phyloP scores from a whole-genome alignment of 2,329 filamentous ascomycete species.

The Ophiocordyceps unilateralis region DNA sequence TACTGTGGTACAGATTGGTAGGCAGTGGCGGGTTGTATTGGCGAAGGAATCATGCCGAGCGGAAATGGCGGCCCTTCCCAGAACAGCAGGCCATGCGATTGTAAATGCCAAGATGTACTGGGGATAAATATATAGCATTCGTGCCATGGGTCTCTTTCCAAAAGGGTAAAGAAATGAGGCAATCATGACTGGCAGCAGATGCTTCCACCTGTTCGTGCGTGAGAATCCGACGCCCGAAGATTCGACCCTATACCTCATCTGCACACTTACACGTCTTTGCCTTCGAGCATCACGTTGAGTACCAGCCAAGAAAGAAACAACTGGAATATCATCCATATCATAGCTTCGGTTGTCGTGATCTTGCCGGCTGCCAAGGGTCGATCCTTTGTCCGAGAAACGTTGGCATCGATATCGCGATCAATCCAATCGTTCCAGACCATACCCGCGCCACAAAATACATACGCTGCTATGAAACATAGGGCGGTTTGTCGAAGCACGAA shows the following conservation, averaged over 20 bases:
- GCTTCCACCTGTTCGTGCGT: constrained; percentile 6
- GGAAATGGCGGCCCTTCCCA: constrained; percentile 7
- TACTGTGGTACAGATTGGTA: constrained; percentile 8
- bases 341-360: constrained; percentile 8
- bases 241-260: neutral
- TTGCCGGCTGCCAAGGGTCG: constrained; percentile 9
- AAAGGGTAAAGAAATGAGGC: constrained; percentile 8
- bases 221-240: neutral
- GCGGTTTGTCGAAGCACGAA: constrained; percentile 8
- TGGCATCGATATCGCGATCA: constrained; percentile 11
- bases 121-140: constrained; percentile 7
- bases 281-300: neutral
- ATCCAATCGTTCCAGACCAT: constrained; percentile 15
- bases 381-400: constrained; percentile 12
- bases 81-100: constrained; percentile 8
- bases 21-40: constrained; percentile 5
- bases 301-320: neutral
- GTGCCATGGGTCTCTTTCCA: constrained; percentile 7
- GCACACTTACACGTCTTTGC: constrained; percentile 1
- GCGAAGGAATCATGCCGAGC: constrained; percentile 5
- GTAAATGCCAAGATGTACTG: constrained; percentile 9
- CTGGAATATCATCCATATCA: constrained; percentile 1
- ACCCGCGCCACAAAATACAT: constrained; percentile 11
- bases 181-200: constrained; percentile 6
- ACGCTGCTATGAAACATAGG: constrained; percentile 8